These are phyloP conservation scores for Colletotrichum orbiculare DNA, from an alignment of 2,329 filamentous ascomycete species.

Conservation along the genomic window DNA sequence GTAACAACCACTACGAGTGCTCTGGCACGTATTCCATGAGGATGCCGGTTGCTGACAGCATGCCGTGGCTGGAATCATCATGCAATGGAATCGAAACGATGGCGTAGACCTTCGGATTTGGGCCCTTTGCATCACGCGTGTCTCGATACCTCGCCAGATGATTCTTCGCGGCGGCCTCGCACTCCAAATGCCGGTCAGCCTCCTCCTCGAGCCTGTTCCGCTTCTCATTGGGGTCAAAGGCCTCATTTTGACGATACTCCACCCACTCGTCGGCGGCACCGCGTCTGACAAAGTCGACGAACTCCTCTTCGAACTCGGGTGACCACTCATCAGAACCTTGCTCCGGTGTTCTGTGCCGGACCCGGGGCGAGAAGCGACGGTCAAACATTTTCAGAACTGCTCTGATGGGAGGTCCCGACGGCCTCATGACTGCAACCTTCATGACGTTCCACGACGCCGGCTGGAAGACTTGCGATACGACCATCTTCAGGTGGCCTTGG, in stretches of 20 bases:
- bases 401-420: slow-evolving; percentile 3
- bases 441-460: slow-evolving; percentile 24
- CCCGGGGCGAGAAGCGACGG: slow-evolving; percentile 27
- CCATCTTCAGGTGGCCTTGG: slow-evolving; percentile 20
- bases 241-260: slow-evolving; percentile 1
- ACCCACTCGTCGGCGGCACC: slow-evolving; percentile 22
- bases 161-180: slow-evolving; percentile 8
- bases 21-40: slow-evolving; percentile 20
- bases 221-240: not conserved
- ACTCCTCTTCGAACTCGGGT: slow-evolving; percentile 25
- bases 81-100: slow-evolving; percentile 6
- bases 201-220: slow-evolving; percentile 21
- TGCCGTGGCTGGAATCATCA: not conserved
- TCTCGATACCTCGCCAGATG: not conserved
- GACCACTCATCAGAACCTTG: slow-evolving; percentile 17
- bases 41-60: slow-evolving; percentile 12
- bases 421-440: slow-evolving; percentile 18
- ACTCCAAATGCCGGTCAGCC: slow-evolving; percentile 21
- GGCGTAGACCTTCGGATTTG: slow-evolving; percentile 10
- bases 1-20: too few species aligned
- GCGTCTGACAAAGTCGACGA: slow-evolving; percentile 20
- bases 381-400: slow-evolving; percentile 29
- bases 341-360: slow-evolving; percentile 7
- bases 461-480: slow-evolving; percentile 25
- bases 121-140: slow-evolving; percentile 5